These are phyloP conservation scores for Lactarius akahatsu DNA, from an alignment of 768 basidiomycete genomes.

Conservation along the genomic window DNA sequence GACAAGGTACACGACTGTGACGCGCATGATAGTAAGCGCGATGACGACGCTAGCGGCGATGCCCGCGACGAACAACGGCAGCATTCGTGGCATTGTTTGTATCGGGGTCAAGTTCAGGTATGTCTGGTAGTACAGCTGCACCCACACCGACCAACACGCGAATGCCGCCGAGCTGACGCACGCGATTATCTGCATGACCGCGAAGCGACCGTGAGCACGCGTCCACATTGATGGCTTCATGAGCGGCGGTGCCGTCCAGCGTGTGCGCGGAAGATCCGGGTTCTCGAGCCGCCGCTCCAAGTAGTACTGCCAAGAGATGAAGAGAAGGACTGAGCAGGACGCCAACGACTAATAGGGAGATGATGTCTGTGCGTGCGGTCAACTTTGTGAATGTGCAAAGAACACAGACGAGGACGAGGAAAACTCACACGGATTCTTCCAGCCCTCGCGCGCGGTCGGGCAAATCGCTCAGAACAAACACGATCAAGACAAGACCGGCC, in stretches of 20 bases:
- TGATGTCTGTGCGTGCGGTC: slow-evolving; percentile 57
- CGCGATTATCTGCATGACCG: slow-evolving; percentile 60
- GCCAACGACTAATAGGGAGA: slow-evolving; percentile 63
- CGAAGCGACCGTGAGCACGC: slow-evolving; percentile 60
- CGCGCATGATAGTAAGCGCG: slow-evolving; percentile 53
- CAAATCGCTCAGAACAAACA: slow-evolving; percentile 73
- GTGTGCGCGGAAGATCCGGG: slow-evolving; percentile 18
- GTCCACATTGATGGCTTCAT: slow-evolving; percentile 65
- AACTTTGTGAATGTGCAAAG: not conserved
- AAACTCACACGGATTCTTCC: slow-evolving; percentile 57
- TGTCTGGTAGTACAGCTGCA: slow-evolving; percentile 71
- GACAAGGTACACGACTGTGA: slow-evolving; percentile 57
- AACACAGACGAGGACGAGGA: not conserved
- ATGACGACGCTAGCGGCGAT: slow-evolving; percentile 63
- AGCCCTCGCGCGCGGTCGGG: slow-evolving; percentile 56
- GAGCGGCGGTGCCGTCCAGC: slow-evolving; percentile 54
- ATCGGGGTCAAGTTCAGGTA: slow-evolving; percentile 56
- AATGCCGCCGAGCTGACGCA: slow-evolving; percentile 65
- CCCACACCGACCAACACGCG: slow-evolving; percentile 53
- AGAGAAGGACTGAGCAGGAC: slow-evolving; percentile 53
- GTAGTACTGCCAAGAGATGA: slow-evolving; percentile 65
- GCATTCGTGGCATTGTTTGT: slow-evolving; percentile 58
- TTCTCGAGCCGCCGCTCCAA: slow-evolving; percentile 45
- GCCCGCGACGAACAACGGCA: slow-evolving; percentile 73
- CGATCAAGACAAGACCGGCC: slow-evolving; percentile 62